These are phyloP conservation scores for Cryptosporidium canis DNA, from an alignment of 169 alveolate species.

Conservation along the genomic window DNA sequence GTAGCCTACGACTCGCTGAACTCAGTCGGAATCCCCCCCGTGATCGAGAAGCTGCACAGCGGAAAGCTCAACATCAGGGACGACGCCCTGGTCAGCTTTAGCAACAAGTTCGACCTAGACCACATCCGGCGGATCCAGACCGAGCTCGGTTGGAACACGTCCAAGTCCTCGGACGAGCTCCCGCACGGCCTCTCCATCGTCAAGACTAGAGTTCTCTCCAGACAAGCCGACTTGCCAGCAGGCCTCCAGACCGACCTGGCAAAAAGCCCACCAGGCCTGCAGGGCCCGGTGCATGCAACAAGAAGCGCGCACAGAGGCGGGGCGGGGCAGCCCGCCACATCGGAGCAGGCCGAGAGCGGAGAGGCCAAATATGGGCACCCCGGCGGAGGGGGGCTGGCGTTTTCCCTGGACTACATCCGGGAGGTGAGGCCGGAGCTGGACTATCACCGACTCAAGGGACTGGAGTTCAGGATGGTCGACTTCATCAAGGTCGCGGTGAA, in stretches of 20 bases:
- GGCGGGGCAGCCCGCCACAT: neutral
- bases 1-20: conserved; percentile 67
- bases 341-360: neutral
- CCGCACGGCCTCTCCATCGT: conserved; percentile 18
- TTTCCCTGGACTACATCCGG: conserved; percentile 28
- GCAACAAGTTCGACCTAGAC: conserved; percentile 31
- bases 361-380: neutral
- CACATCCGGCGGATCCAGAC: conserved; percentile 39
- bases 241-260: neutral
- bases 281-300: neutral
- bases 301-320: neutral
- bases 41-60: conserved; percentile 16
- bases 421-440: conserved; percentile 62
- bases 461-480: conserved; percentile 36
- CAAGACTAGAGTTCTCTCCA: neutral
- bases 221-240: neutral
- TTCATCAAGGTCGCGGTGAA: conserved; percentile 28
- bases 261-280: neutral
- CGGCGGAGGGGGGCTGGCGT: neutral
- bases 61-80: conserved; percentile 41
- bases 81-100: conserved; percentile 49
- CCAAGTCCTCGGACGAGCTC: conserved; percentile 23
- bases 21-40: conserved; percentile 56
- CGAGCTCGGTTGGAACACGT: conserved; percentile 15
- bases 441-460: neutral